Conservation (phyloP, 31 red algal species). For the Asparagopsis taxiformis region DNA sequence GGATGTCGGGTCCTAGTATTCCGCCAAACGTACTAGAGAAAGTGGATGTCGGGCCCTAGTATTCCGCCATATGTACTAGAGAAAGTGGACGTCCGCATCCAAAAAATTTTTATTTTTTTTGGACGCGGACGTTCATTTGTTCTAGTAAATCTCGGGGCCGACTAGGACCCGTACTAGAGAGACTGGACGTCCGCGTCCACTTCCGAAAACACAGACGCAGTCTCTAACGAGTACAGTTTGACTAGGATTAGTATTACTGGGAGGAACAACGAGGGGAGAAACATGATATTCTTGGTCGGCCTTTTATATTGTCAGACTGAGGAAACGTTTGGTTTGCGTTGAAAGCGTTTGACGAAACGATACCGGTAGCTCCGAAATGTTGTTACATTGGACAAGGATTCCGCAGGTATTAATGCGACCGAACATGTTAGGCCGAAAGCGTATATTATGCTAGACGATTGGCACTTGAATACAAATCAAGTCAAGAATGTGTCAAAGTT, state of each 20-base stretch:
- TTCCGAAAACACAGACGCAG: no score
- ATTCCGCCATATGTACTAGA: no score
- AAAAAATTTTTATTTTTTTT: no score
- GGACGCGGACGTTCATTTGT: no score
- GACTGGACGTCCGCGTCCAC: no score
- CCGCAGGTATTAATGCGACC: neutral
- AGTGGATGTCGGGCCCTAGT: no score
- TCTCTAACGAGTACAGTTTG: constrained; percentile 12
- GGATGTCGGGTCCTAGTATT: no score
- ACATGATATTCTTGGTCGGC: constrained; percentile 11
- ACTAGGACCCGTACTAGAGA: no score
- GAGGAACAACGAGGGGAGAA: neutral
- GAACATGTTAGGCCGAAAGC: neutral
- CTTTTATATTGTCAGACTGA: constrained; percentile 5
- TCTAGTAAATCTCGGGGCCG: no score
- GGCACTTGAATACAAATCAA: constrained; percentile 14
- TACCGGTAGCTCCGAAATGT: neutral
- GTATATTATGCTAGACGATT: constrained; percentile 17
- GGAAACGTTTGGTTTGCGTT: constrained; percentile 10
- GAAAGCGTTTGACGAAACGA: neutral
- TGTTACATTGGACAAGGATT: neutral
- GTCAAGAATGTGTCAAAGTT: constrained; percentile 6
- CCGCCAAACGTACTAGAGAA: no score
- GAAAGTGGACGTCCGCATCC: no score
- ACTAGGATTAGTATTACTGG: constrained; percentile 21